Base-by-base conservation (phyloP, 805 yeast genomes). In the Cyberlindnera subsufficiens region DNA sequence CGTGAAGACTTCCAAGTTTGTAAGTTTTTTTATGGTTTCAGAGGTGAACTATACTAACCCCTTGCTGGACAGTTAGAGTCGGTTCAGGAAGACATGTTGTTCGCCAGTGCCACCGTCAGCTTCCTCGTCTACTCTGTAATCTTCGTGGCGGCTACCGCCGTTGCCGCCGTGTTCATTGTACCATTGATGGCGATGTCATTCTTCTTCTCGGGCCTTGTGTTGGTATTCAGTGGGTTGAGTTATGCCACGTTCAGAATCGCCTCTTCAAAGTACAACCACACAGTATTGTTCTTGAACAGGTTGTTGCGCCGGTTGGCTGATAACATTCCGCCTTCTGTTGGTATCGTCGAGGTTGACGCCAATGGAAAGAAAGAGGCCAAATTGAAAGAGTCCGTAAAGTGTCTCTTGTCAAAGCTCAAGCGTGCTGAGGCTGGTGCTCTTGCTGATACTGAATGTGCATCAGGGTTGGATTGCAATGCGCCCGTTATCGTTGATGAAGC, bases 251-350 rank as follows among this genome's bases (percentile, higher is more conserved):
- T 52, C 45, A 55, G 44, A 31, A 10, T 49, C 6, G 62, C 62
- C 3, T 48, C 58, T 3, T 43, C 61, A 5, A 49, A 56, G 35
- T 58, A 55, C 41, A 52, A 51, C 46, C 53, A 49, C 16, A 47
- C 53, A 2, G 60, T 56, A 4, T 38, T 55, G 29, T 51, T 58
- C 32, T 44, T 58, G 30, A 55, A 55, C 42, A 54, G 51, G 15
- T 30, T 53, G n/a, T 50, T 52, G 30, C 54, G 59, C 44, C 49
- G 43, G 32, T 41, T 53, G 53, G 55, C 53, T 48, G 58, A 51
- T 35, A 50, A 44, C 38, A 51, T 59, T 29, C 63, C 63, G 9
- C 62, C 63, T 8, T 56, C 60, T 17, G 60, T 59, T 19, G 61
- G 61, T 8, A 38, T 44, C 15, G 44, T 39, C 15, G 61, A 58